Conservation (phyloP, 495 filamentous ascomycete species). For the Daldinia childiae region DNA sequence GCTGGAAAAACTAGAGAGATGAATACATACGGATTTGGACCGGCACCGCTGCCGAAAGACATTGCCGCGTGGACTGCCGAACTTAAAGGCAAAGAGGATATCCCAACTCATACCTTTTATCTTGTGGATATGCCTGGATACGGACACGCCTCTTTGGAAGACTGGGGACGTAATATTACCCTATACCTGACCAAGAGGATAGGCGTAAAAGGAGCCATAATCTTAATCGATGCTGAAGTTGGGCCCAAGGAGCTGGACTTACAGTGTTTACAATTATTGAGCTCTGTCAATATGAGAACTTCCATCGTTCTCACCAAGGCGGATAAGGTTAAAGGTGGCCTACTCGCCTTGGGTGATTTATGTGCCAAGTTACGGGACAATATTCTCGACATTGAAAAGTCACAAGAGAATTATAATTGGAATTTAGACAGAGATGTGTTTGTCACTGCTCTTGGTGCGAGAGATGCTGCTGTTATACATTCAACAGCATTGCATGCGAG, state of each 20-base stretch:
- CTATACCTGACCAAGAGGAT: constrained; percentile 79
- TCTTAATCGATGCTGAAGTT: constrained; percentile 82
- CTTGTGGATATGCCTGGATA: constrained; percentile 96
- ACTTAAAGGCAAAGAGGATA: constrained; percentile 58
- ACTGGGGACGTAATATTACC: constrained; percentile 87
- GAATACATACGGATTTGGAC: constrained; percentile 84
- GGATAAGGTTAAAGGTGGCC: constrained; percentile 61
- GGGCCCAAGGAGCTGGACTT: constrained; percentile 81
- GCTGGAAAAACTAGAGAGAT: constrained; percentile 83
- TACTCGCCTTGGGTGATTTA: constrained; percentile 47
- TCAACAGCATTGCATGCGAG: constrained; percentile 48
- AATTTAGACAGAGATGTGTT: constrained; percentile 59
- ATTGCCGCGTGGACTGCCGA: constrained; percentile 23
- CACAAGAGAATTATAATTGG: constrained; percentile 48
- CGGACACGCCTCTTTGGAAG: constrained; percentile 74
- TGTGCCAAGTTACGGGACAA: constrained; percentile 51
- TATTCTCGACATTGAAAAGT: constrained; percentile 48
- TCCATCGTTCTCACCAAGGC: constrained; percentile 86
- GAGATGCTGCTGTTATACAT: constrained; percentile 30
- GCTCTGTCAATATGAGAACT: constrained; percentile 70
- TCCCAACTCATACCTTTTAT: constrained; percentile 65
- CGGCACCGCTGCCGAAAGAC: constrained; percentile 40
- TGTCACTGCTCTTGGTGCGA: constrained; percentile 58
- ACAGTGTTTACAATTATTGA: constrained; percentile 70
- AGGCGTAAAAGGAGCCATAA: constrained; percentile 81